Percentiles rank a stretch among this genome's conserved stretches.
Evolutionary conservation across 192 early-diverging fungal genomes (phyloP).

Genomic region (Podila epicladia): DNA sequence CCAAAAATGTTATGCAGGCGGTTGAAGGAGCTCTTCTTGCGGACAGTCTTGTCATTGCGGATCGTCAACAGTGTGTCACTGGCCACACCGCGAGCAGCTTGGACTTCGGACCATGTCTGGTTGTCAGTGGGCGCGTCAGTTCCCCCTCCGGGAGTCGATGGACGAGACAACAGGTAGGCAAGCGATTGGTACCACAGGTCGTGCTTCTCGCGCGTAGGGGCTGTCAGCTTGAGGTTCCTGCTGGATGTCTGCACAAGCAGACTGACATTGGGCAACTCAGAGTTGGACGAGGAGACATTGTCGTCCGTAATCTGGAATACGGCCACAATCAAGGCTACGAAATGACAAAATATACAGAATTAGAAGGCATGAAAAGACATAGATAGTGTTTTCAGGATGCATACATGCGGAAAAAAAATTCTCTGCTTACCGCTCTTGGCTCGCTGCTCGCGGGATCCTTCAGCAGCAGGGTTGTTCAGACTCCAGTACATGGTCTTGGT

Average conservation of each 20-base stretch:
- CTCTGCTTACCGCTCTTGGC: constrained; percentile 59
- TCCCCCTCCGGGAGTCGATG: constrained; percentile 22
- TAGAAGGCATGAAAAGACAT: background rate
- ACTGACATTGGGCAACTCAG: constrained; percentile 65
- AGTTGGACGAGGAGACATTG: constrained; percentile 35
- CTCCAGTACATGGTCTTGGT: constrained; percentile 84
- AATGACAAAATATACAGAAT: constrained; percentile 5
- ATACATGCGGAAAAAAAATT: constrained; percentile 14
- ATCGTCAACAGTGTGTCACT: constrained; percentile 36
- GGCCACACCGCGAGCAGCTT: constrained; percentile 26
- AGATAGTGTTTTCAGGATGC: background rate
- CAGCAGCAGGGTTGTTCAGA: constrained; percentile 66
- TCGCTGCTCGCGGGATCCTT: constrained; percentile 52
- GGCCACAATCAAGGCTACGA: constrained; percentile 70
- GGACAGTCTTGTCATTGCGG: constrained; percentile 33
- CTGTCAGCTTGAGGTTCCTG: constrained; percentile 81
- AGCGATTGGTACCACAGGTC: constrained; percentile 72
- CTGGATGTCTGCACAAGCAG: constrained; percentile 74
- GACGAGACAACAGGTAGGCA: constrained; percentile 41
- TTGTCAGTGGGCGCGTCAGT: constrained; percentile 29
- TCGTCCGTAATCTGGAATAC: constrained; percentile 67
- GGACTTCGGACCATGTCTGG: constrained; percentile 47
- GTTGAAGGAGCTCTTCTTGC: constrained; percentile 43
- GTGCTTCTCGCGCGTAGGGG: constrained; percentile 70
- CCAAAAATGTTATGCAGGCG: constrained; percentile 44